Percentiles rank a stretch among this genome's conserved stretches.
phyloP scores from a whole-genome alignment of 805 yeast genomes.

The Nakazawaea holstii region DNA sequence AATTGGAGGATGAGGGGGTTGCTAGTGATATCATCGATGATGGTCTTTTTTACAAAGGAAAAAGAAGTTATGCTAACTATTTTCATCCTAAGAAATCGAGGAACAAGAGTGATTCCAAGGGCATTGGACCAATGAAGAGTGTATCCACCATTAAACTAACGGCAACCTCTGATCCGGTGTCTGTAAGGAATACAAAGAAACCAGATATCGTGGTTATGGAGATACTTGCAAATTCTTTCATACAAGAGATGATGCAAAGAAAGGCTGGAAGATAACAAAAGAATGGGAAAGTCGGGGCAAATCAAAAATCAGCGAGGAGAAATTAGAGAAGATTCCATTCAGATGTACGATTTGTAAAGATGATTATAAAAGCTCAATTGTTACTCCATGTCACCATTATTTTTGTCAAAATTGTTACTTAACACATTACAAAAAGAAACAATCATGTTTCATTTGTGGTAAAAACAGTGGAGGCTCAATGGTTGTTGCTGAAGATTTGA shows the following conservation, averaged over 20 bases:
- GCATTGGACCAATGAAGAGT: constrained; percentile 33
- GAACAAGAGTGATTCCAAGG: not conserved
- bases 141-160: constrained; percentile 54
- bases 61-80: constrained; percentile 19
- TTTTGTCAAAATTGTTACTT: constrained; percentile 63
- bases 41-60: constrained; percentile 26
- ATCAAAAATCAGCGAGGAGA: constrained; percentile 6
- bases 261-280: constrained; percentile 55
- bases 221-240: constrained; percentile 95
- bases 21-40: constrained; percentile 16
- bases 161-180: constrained; percentile 79
- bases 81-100: constrained; percentile 18
- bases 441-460: constrained; percentile 53
- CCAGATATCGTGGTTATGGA: constrained; percentile 96
- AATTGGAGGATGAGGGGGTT: constrained; percentile 7
- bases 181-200: constrained; percentile 85
- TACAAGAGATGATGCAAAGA: constrained; percentile 76
- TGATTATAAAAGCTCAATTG: constrained; percentile 51
- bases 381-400: constrained; percentile 56
- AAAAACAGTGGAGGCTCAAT: constrained; percentile 49
- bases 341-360: constrained; percentile 57
- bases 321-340: constrained; percentile 39
- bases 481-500: constrained; percentile 39
- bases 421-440: constrained; percentile 33
- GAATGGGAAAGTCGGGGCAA: constrained; percentile 60